phyloP scores from a whole-genome alignment of 2,329 filamentous ascomycete species.

The Acrocalymma vagum region DNA sequence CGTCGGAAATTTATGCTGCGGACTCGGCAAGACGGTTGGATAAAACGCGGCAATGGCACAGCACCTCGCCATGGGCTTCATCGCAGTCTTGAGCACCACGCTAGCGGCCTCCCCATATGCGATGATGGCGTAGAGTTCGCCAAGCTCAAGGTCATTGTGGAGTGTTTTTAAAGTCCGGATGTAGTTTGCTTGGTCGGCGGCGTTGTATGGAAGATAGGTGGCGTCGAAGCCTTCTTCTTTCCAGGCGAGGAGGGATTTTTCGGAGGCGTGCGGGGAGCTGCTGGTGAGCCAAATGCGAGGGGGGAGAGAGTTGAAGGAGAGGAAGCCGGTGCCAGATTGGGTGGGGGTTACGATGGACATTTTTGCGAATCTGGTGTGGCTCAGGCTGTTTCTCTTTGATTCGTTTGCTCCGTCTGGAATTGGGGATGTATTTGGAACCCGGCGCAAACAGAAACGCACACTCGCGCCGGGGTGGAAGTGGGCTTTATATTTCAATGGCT shows the following conservation, averaged over 20 bases:
- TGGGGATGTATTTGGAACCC: not conserved
- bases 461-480: too few species aligned
- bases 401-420: not conserved
- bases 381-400: not conserved
- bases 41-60: constrained; percentile 54
- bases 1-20: constrained; percentile 48
- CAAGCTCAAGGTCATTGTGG: constrained; percentile 49
- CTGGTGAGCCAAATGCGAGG: constrained; percentile 51
- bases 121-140: constrained; percentile 44
- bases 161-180: constrained; percentile 43
- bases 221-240: constrained; percentile 54
- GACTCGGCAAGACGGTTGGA: constrained; percentile 46
- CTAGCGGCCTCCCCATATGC: constrained; percentile 54
- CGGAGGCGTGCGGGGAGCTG: constrained; percentile 48
- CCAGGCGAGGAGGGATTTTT: constrained; percentile 48
- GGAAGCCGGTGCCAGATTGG: constrained; percentile 38
- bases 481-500: not conserved
- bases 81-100: constrained; percentile 48
- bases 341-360: constrained; percentile 41
- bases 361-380: constrained; percentile 1
- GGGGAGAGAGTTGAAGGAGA: constrained; percentile 46
- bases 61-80: constrained; percentile 51
- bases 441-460: too few species aligned
- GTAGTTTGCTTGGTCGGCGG: constrained; percentile 38
- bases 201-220: constrained; percentile 46